A percentile compares a stretch with the other conserved stretches of the same genome.
phyloP scores from a whole-genome alignment of 2,329 filamentous ascomycete genomes.

The Scytalidium lignicola region DNA sequence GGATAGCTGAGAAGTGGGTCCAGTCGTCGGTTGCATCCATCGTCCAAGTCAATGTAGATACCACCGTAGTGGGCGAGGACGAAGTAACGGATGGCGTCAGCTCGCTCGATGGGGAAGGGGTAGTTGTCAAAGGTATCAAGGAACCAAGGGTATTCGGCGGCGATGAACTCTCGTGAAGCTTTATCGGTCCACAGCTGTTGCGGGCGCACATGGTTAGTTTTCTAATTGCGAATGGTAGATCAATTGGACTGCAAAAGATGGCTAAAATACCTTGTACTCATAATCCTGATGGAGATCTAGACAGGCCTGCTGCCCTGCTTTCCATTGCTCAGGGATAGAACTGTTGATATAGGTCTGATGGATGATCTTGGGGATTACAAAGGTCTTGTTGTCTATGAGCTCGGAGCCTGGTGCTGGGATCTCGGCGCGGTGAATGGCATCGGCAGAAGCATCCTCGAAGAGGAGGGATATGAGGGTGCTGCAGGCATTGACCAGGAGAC shows the following conservation, averaged over 20 bases:
- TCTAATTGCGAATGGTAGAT: not conserved
- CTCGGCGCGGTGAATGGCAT: constrained; percentile 62
- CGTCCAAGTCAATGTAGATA: constrained; percentile 74
- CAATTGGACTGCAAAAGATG: not conserved
- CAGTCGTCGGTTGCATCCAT: constrained; percentile 28
- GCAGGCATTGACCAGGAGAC: constrained; percentile 60
- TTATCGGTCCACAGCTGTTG: constrained; percentile 70
- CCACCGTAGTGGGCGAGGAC: constrained; percentile 72
- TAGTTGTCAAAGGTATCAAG: constrained; percentile 70
- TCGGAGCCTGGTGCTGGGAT: constrained; percentile 60
- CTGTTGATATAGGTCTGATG: constrained; percentile 72
- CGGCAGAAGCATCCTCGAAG: constrained; percentile 59
- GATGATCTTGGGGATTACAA: constrained; percentile 70
- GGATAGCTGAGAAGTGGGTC: constrained; percentile 65
- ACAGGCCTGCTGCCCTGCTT: constrained; percentile 62
- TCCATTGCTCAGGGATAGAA: constrained; percentile 62
- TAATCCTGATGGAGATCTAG: constrained; percentile 64
- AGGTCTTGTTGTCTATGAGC: constrained; percentile 47
- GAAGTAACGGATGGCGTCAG: constrained; percentile 77
- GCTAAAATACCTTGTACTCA: constrained; percentile 59
- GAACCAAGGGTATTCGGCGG: constrained; percentile 72
- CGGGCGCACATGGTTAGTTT: too few relatives aligned
- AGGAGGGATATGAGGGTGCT: constrained; percentile 68
- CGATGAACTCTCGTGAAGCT: constrained; percentile 65
- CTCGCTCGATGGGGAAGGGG: constrained; percentile 69